phyloP scores from a whole-genome alignment of 306 rosid genomes.

The Vachellia pachyceras region DNA sequence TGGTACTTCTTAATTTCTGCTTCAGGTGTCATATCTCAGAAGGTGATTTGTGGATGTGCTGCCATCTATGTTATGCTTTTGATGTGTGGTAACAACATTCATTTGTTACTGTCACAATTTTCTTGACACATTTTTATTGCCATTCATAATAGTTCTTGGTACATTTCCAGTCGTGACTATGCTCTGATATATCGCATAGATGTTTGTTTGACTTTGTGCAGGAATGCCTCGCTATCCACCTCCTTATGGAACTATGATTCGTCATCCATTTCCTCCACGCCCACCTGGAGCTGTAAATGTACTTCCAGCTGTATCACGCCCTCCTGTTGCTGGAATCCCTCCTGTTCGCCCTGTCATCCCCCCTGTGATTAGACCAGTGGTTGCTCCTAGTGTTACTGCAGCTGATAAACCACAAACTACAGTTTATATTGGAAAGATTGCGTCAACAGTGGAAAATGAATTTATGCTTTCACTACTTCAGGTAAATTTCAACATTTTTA shows the following conservation, averaged over 20 bases:
- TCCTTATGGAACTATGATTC: constrained; percentile 78
- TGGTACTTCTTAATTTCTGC: constrained; percentile 69
- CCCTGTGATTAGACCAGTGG: constrained; percentile 77
- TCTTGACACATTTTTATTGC: constrained; percentile 39
- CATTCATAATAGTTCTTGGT: constrained; percentile 37
- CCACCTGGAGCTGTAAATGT: constrained; percentile 78
- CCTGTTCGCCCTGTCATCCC: constrained; percentile 79
- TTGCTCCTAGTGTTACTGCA: constrained; percentile 73
- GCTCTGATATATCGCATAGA: constrained; percentile 81
- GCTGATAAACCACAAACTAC: constrained; percentile 88
- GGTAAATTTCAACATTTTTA: constrained; percentile 50
- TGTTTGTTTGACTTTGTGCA: constrained; percentile 65
- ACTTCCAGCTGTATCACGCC: constrained; percentile 71
- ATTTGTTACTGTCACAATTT: constrained; percentile 54
- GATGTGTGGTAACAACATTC: constrained; percentile 82
- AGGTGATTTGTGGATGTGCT: constrained; percentile 94
- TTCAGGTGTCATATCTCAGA: constrained; percentile 91
- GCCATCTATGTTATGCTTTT: constrained; percentile 88
- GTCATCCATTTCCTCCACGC: constrained; percentile 78
- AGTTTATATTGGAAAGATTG: constrained; percentile 88
- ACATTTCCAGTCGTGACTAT: constrained; percentile 36
- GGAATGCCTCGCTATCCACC: constrained; percentile 87
- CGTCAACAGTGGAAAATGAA: constrained; percentile 90
- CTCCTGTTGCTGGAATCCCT: constrained; percentile 80
- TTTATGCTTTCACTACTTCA: constrained; percentile 83